Evolutionary conservation across 169 alveolate species (phyloP), one percentile per base, ranked within the genome.

Genomic region (Plasmodium fragile): DNA sequence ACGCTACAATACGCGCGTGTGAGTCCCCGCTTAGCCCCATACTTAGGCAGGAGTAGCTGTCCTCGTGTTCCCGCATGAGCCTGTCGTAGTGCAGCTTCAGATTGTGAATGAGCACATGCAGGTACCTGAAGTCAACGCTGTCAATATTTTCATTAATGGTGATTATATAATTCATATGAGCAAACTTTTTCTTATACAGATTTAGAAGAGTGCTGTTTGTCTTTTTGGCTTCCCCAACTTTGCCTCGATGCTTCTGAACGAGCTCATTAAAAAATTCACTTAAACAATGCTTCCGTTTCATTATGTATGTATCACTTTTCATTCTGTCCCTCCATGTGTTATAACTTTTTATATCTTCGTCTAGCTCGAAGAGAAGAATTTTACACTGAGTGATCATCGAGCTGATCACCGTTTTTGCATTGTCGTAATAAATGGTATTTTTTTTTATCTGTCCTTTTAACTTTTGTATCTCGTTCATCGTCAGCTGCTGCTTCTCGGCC

Each of bases 301-400:
- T 39, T 34, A 89, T 28, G 71, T 39, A 78, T n/a, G 30, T 89
- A 49, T 89, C 89, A 8, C 55, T 89, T 25, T 78, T 89, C 70
- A 89, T 89, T 59, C 22, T 89, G 49, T 89, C 94, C 39, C 59
- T 89, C 65, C 30, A 41, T 30, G 49, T 11, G 30, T 89, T 43
- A 39, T 89, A 89, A 32, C 28, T 79, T 79, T 89, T 89, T 78
- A 11, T 89, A 25, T 89, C 89, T 30, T 78, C 94, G 13, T 89
- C 89, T 18, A 89, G 28, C 22, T 89, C 94, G 49, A 78, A 89
- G 30, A 89, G 72, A 18, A 89, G 81, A 53, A 89, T 89, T 78
- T 89, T 89, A 41, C 94, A 53, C 49, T 89, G 94, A 59, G 90
- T 55, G 18, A 89, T 59, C 30, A 89, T 39, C 1, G 94, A 89